Conservation (phyloP, 2,329 filamentous ascomycete species). For the Venturia carpophila region DNA sequence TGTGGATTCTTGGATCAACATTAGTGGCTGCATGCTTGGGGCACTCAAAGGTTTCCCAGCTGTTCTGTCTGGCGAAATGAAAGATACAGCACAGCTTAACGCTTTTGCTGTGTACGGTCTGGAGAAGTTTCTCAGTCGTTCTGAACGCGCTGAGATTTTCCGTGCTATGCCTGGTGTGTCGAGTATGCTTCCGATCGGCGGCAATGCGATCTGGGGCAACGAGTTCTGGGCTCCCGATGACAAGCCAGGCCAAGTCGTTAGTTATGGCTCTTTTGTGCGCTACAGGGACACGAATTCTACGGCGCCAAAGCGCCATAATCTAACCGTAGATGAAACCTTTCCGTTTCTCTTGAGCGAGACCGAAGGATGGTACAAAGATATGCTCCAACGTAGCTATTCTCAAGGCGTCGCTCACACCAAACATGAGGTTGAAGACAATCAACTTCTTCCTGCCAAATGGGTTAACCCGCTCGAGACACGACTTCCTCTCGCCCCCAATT, state of each 20-base stretch:
- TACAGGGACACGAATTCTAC: slow-evolving; percentile 60
- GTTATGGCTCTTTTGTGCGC: slow-evolving; percentile 75
- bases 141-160: slow-evolving; percentile 89
- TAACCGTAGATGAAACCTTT: slow-evolving; percentile 73
- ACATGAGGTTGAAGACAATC: slow-evolving; percentile 65
- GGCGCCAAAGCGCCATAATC: slow-evolving; percentile 48
- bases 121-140: slow-evolving; percentile 86
- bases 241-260: slow-evolving; percentile 59
- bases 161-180: slow-evolving; percentile 94
- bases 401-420: slow-evolving; percentile 76
- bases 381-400: slow-evolving; percentile 70
- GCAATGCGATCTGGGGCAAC: slow-evolving; percentile 92
- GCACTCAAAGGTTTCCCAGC: slow-evolving; percentile 86
- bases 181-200: slow-evolving; percentile 92
- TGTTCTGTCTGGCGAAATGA: slow-evolving; percentile 93
- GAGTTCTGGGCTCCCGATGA: slow-evolving; percentile 83
- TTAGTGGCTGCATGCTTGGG: slow-evolving; percentile 95
- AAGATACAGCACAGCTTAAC: slow-evolving; percentile 93
- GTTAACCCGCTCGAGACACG: slow-evolving; percentile 88
- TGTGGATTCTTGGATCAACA: slow-evolving; percentile 95
- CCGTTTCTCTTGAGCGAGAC: slow-evolving; percentile 69
- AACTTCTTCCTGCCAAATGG: slow-evolving; percentile 61
- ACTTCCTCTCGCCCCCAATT: slow-evolving; percentile 73
- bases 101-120: slow-evolving; percentile 93
- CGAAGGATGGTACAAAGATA: slow-evolving; percentile 77